Base-by-base conservation (phyloP, 495 filamentous ascomycete species). In the Viridothelium virens region DNA sequence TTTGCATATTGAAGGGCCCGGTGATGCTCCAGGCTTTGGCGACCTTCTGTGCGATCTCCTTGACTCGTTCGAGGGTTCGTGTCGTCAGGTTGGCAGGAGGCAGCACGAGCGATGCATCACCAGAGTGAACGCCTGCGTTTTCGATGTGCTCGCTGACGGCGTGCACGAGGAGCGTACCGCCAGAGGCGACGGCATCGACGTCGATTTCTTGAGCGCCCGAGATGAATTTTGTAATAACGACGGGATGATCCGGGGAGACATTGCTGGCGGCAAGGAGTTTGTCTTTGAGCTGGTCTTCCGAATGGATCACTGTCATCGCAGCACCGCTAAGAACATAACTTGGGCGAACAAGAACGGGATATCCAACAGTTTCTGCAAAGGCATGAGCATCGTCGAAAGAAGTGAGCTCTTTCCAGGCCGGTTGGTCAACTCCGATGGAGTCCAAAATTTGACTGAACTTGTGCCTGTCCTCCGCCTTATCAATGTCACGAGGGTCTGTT, bases 1-100 rank as follows among this genome's bases (percentile, higher is more conserved):
- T 95, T 79, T 97, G 93, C 94, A 97, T 97, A 83, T 97, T 97
- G 85, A 97, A 97, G 44, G 93, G 93, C 50, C 93, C 93, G 18
- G 91, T 96, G 76, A 97, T 97, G 72, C 81, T 92, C 91, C 93
- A 96, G 56, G 94, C 93, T 78, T 94, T 91, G 67, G 93, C 93
- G 36, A 97, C 92, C 84, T 96, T 97, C 79, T 91, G 77, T 12
- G 94, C 93, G 68, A 97, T 96, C 69, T 89, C 90, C 84, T 97
- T 97, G 64, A 96, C 83, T 59, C 94, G 89, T 66, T 81, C 84
- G 83, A 96, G 89, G 65, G 87, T 87, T 62, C 76, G 77, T 70
- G 89, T 80, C 67, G 92, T 88, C 18, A 97, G 84, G 72, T 81
- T 87, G 39, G 80, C 87, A 0, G 94, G 94, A 25, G 94, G 94